phyloP scores from a whole-genome alignment of 2,329 filamentous ascomycete species.

The Tetracladium maxilliforme region DNA sequence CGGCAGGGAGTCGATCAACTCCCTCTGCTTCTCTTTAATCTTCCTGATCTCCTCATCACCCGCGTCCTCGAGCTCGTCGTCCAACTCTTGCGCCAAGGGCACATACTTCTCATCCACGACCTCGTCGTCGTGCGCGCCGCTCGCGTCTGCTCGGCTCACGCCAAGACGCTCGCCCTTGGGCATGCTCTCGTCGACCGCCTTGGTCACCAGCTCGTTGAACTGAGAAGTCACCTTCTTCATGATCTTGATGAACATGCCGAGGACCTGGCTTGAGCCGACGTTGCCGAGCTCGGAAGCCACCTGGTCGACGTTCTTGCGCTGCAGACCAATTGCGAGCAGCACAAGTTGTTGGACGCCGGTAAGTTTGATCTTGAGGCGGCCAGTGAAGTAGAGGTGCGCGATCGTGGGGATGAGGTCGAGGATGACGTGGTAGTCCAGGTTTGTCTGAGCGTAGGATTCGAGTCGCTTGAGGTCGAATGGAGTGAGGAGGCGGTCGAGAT shows the following conservation, averaged over 20 bases:
- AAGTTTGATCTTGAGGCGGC: slow-evolving; percentile 59
- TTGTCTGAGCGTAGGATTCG: slow-evolving; percentile 90
- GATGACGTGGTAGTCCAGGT: slow-evolving; percentile 96
- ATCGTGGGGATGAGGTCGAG: slow-evolving; percentile 80
- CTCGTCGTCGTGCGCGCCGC: slow-evolving; percentile 56
- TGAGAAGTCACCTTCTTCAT: slow-evolving; percentile 72
- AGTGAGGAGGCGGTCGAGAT: slow-evolving; percentile 65
- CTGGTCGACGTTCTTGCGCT: slow-evolving; percentile 73
- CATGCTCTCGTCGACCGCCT: slow-evolving; percentile 54
- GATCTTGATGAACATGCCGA: slow-evolving; percentile 97
- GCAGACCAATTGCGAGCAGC: slow-evolving; percentile 78
- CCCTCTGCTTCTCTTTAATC: slow-evolving; percentile 66
- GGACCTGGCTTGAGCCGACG: slow-evolving; percentile 60
- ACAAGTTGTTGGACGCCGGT: slow-evolving; percentile 77
- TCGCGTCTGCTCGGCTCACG: slow-evolving; percentile 42
- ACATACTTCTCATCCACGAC: slow-evolving; percentile 49
- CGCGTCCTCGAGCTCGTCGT: slow-evolving; percentile 74
- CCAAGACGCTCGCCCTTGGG: slow-evolving; percentile 41
- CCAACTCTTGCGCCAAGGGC: slow-evolving; percentile 55
- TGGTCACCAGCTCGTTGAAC: slow-evolving; percentile 62
- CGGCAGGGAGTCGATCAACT: slow-evolving; percentile 80
- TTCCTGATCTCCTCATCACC: slow-evolving; percentile 60
- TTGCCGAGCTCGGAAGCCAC: slow-evolving; percentile 68
- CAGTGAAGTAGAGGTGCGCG: slow-evolving; percentile 72
- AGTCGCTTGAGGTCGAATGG: slow-evolving; percentile 92